Conservation (phyloP, 768 basidiomycete species). For the Dioszegia hungarica region DNA sequence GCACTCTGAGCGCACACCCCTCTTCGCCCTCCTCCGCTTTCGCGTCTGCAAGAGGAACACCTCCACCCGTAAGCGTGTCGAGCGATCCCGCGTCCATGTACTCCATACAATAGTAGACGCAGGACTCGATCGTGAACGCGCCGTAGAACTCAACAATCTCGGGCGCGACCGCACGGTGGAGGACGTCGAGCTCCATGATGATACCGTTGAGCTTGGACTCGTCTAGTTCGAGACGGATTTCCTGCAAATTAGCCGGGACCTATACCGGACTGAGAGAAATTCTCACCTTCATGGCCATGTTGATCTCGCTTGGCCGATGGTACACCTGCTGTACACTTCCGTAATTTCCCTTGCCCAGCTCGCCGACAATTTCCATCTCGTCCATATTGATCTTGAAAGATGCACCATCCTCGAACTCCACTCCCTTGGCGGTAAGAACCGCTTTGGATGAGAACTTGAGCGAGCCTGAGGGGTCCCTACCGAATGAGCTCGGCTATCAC, state of each 20-base stretch:
- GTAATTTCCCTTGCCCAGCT: conserved; percentile 93
- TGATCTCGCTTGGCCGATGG: conserved; percentile 88
- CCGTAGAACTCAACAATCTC: conserved; percentile 98
- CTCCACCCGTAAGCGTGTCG: conserved; percentile 66
- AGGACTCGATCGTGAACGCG: conserved; percentile 99
- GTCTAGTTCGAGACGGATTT: conserved; percentile 94
- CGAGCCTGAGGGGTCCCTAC: conserved; percentile 89
- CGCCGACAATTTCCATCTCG: conserved; percentile 82
- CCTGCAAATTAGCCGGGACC: conserved; percentile 54
- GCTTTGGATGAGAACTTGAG: conserved; percentile 93
- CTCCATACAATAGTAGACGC: conserved; percentile 99
- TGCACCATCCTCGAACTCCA: conserved; percentile 81
- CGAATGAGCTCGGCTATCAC: neutral
- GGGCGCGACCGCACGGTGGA: conserved; percentile 84
- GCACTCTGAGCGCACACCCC: conserved; percentile 22
- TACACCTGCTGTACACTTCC: conserved; percentile 95
- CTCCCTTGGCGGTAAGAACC: conserved; percentile 80
- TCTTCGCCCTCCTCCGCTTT: conserved; percentile 10
- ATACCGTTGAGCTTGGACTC: conserved; percentile 89
- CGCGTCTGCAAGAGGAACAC: conserved; percentile 51
- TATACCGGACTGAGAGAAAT: neutral
- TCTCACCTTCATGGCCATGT: conserved; percentile 97
- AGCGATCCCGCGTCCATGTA: conserved; percentile 98
- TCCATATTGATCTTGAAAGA: conserved; percentile 93
- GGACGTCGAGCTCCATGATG: conserved; percentile 97